Base-by-base conservation (phyloP, 1,284 basidiomycete genomes). In the Exobasidium cylindrosporum region DNA sequence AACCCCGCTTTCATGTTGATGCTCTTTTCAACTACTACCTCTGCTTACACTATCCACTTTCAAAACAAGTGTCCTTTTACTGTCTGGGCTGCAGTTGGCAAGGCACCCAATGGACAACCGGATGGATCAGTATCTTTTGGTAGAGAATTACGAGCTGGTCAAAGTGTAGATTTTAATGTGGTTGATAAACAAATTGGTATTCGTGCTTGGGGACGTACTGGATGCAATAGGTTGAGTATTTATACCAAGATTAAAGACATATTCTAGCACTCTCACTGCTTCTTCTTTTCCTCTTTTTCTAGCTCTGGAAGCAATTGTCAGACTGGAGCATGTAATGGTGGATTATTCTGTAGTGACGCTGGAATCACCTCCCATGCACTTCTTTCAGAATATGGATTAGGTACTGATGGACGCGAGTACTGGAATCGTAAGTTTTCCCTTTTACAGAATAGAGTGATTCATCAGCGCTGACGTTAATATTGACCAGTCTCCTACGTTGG, bases 121-220 rank as follows among this genome's bases (percentile, higher is more conserved):
- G 62, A 69, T 43, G 13, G 35, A 14, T 67, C 65, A 1, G 64
- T 67, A 23, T 23, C 30, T 24, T 67, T 49, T 14, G 67, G 67
- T 28, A 24, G 2, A 4, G n/a, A 24, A 17, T 31, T 69, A 23
- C 32, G 40, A 46, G 43, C 61, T 4, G 60, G 66, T n/a, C 30
- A 26, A n/a, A 13, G 31, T n/a, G 60, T 45, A 23, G 6, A 32
- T 26, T 64, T 50, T 32, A 32, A 50, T 11, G 62, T 65, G 4
- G 60, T 60, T 40, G 57, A 69, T 35, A 46, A 32, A n/a, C 40
- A 63, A 52, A 31, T 54, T 5, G 66, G 67, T 50, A 61, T 69
- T 35, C 62, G 67, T 35, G 62, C 62, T 3, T 67, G 67, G 67
- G 67, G 63, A 47, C 57, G 65, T 28, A 67, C 65, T 11, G 67